These are phyloP conservation scores for Rhodotorula sp. DNA, from an alignment of 1,284 basidiomycete genomes.

Conservation along the genomic window DNA sequence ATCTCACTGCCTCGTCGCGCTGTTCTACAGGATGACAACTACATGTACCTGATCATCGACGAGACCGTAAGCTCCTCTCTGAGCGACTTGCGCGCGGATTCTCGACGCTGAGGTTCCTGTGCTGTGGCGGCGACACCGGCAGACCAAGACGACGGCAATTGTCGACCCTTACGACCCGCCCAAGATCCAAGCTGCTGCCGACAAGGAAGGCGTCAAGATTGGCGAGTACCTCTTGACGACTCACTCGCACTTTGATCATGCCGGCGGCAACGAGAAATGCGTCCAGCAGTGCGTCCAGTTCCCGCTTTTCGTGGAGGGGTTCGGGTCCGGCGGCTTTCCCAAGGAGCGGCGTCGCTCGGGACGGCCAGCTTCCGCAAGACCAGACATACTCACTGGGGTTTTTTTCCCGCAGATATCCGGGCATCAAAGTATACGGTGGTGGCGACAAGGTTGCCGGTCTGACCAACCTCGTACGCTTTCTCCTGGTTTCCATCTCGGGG, in stretches of 20 bases:
- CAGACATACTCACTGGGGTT: too few relatives aligned
- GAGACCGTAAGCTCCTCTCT: slow-evolving; percentile 3
- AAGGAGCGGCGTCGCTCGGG: background rate
- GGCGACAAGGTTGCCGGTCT: slow-evolving; percentile 68
- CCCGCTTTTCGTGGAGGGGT: too few relatives aligned
- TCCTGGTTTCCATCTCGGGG: too few relatives aligned
- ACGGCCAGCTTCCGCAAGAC: background rate
- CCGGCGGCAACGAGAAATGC: slow-evolving; percentile 74
- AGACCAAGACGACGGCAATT: slow-evolving; percentile 35
- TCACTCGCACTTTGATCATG: slow-evolving; percentile 46
- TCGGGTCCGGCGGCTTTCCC: background rate
- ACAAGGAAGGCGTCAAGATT: slow-evolving; percentile 64
- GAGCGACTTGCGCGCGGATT: background rate
- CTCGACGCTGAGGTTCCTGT: background rate
- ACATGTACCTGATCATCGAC: slow-evolving; percentile 36
- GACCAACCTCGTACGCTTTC: slow-evolving; percentile 61
- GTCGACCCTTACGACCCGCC: slow-evolving; percentile 80
- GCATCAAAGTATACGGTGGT: slow-evolving; percentile 78
- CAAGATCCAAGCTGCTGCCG: slow-evolving; percentile 68
- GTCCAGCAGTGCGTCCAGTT: slow-evolving; percentile 40
- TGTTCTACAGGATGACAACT: slow-evolving; percentile 27
- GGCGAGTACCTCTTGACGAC: slow-evolving; percentile 65
- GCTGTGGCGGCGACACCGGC: background rate
- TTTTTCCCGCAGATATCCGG: too few relatives aligned
- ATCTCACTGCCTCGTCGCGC: background rate